Conservation (phyloP, 78 protist genomes). For the Guillardia theta region DNA sequence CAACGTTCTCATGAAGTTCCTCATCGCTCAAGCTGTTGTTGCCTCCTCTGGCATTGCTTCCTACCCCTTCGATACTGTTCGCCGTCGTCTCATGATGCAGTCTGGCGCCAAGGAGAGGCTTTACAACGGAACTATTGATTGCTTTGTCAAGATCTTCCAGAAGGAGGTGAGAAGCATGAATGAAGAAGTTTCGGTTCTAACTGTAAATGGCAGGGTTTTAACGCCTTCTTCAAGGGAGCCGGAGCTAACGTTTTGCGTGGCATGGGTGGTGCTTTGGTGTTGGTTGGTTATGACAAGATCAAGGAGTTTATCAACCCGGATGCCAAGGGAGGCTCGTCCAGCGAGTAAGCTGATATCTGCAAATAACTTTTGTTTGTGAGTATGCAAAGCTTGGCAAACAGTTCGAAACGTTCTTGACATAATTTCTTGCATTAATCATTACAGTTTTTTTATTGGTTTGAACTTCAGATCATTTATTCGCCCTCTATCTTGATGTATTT, state of each 20-base stretch:
- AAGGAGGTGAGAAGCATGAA: constrained; percentile 72
- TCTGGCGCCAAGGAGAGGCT: constrained; percentile 14
- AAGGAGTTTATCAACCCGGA: constrained; percentile 60
- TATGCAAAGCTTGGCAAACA: too few species aligned
- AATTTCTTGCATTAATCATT: too few species aligned
- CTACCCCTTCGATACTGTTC: not conserved
- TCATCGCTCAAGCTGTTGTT: not conserved
- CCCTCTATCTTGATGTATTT: too few species aligned
- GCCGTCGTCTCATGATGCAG: constrained; percentile 39
- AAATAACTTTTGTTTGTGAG: too few species aligned
- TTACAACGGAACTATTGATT: constrained; percentile 84
- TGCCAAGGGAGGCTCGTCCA: too few species aligned
- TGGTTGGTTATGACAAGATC: constrained; percentile 89
- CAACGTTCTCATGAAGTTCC: not conserved
- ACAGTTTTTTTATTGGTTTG: too few species aligned
- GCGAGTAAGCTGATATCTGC: too few species aligned
- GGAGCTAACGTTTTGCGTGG: constrained; percentile 91
- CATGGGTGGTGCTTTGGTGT: constrained; percentile 89
- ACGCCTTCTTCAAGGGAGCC: constrained; percentile 96
- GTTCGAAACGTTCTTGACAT: too few species aligned
- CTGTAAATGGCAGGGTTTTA: not conserved
- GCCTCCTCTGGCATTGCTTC: not conserved
- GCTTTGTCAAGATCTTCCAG: constrained; percentile 72
- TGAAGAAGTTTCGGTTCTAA: not conserved
- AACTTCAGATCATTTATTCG: too few species aligned